Percentiles rank a stretch among this genome's conserved stretches.
Evolutionary conservation across 768 basidiomycete species (phyloP).

Genomic region (Dacryopinax spathularia): DNA sequence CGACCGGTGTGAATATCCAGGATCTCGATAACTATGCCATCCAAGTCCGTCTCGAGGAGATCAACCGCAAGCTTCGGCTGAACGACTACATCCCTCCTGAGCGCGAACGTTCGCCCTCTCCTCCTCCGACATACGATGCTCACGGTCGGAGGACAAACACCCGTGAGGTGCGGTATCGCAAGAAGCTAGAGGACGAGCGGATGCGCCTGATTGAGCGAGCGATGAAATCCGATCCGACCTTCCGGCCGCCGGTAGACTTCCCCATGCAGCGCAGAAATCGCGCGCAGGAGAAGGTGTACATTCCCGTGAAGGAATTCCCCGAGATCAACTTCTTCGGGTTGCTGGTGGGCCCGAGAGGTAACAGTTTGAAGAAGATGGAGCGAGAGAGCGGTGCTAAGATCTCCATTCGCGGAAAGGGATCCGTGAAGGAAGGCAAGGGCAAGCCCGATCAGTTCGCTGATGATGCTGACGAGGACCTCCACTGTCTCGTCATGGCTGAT

Average conservation of each 20-base stretch:
- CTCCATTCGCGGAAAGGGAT: conserved; percentile 93
- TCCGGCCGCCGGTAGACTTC: conserved; percentile 93
- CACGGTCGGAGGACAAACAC: conserved; percentile 98
- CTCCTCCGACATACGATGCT: conserved; percentile 91
- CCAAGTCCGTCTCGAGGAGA: conserved; percentile 90
- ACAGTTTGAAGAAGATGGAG: conserved; percentile 99
- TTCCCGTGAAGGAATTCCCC: conserved; percentile 98
- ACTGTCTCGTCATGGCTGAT: conserved; percentile 91
- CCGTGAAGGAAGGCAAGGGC: conserved; percentile 97
- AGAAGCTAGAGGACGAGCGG: conserved; percentile 86
- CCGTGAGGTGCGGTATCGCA: conserved; percentile 93
- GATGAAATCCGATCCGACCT: conserved; percentile 95
- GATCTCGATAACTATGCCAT: conserved; percentile 98
- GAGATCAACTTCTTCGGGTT: conserved; percentile 99
- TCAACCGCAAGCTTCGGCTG: conserved; percentile 82
- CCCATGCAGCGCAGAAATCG: conserved; percentile 87
- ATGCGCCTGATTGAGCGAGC: conserved; percentile 87
- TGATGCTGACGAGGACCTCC: conserved; percentile 96
- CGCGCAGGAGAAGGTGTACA: conserved; percentile 96
- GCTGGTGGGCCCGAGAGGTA: conserved; percentile 94
- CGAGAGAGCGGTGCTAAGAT: conserved; percentile 96
- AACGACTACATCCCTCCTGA: conserved; percentile 96
- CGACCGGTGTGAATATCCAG: conserved; percentile 83
- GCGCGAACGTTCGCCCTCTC: conserved; percentile 85
- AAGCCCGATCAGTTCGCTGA: conserved; percentile 87